Evolutionary conservation across 306 rosid species (phyloP).

Genomic region (Rubus parviflorus): DNA sequence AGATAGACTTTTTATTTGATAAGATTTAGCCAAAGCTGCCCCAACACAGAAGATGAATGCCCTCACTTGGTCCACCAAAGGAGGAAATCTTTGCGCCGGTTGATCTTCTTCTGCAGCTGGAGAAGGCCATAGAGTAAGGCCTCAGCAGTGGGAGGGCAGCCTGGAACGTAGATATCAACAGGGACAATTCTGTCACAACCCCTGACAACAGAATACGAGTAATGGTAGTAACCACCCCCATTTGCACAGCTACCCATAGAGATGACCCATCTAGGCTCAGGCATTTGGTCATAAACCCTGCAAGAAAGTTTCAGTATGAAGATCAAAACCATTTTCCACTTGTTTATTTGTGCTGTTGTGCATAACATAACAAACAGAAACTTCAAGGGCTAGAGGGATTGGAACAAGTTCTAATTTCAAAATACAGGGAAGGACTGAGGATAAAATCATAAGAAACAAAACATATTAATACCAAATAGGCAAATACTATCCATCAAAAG

Average conservation of each 20-base stretch:
- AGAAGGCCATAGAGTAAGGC: constrained; percentile 91
- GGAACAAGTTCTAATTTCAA: neutral
- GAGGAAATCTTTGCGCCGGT: constrained; percentile 96
- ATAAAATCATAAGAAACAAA: neutral
- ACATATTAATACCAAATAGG: neutral
- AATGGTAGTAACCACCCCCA: constrained; percentile 99
- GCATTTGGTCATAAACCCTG: constrained; percentile 99
- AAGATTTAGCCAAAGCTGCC: constrained; percentile 34
- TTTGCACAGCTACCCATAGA: constrained; percentile 99
- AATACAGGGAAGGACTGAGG: neutral
- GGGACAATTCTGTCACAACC: constrained; percentile 98
- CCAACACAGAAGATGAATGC: constrained; percentile 20
- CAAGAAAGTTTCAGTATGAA: constrained; percentile 19
- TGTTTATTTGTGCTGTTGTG: neutral
- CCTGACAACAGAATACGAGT: constrained; percentile 88
- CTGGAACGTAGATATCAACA: constrained; percentile 92
- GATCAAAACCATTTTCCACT: neutral
- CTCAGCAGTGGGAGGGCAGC: constrained; percentile 99
- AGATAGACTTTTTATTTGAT: constrained; percentile 41
- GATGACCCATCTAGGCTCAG: constrained; percentile 97
- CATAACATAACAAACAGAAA: neutral
- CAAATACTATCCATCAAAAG: neutral
- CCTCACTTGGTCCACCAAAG: constrained; percentile 93
- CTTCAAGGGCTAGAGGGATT: neutral
- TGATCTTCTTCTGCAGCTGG: constrained; percentile 97